phyloP scores from a whole-genome alignment of 768 basidiomycete species.

The Hypholoma sublateritium region DNA sequence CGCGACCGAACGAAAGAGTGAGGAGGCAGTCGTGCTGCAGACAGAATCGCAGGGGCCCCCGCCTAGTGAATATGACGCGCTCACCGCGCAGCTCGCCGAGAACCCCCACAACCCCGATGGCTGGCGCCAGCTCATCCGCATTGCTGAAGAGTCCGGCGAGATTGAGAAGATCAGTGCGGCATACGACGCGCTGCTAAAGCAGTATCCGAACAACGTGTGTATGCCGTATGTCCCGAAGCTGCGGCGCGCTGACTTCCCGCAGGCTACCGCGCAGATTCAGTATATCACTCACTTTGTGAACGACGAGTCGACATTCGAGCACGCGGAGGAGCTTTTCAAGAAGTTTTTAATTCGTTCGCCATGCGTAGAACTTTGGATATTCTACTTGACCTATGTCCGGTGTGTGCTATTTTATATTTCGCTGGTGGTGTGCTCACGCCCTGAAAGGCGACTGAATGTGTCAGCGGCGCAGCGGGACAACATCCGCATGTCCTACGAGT shows the following conservation, averaged over 20 bases:
- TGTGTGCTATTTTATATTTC: conserved; percentile 32
- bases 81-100: conserved; percentile 61
- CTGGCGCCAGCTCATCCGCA: conserved; percentile 75
- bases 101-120: conserved; percentile 74
- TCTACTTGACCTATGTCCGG: conserved; percentile 93
- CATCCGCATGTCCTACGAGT: conserved; percentile 90
- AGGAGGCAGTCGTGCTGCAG: conserved; percentile 17
- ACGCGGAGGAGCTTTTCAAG: conserved; percentile 88
- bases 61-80: conserved; percentile 65
- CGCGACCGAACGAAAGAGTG: conserved; percentile 25
- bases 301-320: conserved; percentile 61
- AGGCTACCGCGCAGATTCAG: conserved; percentile 83
- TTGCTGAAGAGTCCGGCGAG: conserved; percentile 77
- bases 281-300: conserved; percentile 78
- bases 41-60: conserved; percentile 33
- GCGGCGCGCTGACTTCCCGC: conserved; percentile 14
- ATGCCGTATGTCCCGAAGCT: conserved; percentile 6
- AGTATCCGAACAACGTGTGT: conserved; percentile 87
- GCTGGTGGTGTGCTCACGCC: conserved; percentile 10
- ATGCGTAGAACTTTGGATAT: conserved; percentile 88
- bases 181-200: conserved; percentile 80
- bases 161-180: conserved; percentile 77
- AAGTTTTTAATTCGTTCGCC: conserved; percentile 83
- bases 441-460: conserved; percentile 61
- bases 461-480: conserved; percentile 69